These are phyloP conservation scores for Manihot esculenta DNA, from an alignment of 441 rosid species.

Conservation along the genomic window DNA sequence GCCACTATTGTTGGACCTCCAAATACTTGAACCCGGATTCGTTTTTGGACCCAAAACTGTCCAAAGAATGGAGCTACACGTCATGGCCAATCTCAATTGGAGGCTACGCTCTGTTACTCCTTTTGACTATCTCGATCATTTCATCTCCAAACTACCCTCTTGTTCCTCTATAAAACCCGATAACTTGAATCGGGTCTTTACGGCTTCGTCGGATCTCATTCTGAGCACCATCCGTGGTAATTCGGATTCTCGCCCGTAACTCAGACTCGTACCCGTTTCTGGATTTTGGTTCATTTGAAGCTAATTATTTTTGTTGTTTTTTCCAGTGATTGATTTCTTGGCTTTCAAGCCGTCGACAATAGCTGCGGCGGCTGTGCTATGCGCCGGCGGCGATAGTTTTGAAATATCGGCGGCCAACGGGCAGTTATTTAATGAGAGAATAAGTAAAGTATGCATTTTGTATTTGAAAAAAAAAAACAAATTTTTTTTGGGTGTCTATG, in stretches of 20 bases:
- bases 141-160: slow-evolving; percentile 35
- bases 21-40: slow-evolving; percentile 48
- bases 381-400: slow-evolving; percentile 33
- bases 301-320: neutral
- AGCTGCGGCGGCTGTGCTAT: slow-evolving; percentile 53
- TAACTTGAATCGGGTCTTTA: slow-evolving; percentile 25
- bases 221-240: slow-evolving; percentile 51
- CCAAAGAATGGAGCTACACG: slow-evolving; percentile 55
- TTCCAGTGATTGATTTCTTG: slow-evolving; percentile 53
- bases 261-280: neutral
- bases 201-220: slow-evolving; percentile 49
- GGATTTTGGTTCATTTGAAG: neutral
- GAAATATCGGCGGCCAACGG: neutral
- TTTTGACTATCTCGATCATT: slow-evolving; percentile 46
- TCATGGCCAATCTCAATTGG: slow-evolving; percentile 52
- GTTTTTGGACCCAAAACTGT: slow-evolving; percentile 42
- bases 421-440: slow-evolving; percentile 15
- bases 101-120: slow-evolving; percentile 52
- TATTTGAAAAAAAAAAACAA: no score
- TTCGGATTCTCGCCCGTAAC: slow-evolving; percentile 2
- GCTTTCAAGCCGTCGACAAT: slow-evolving; percentile 46
- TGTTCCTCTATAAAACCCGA: slow-evolving; percentile 18
- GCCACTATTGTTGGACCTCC: slow-evolving; percentile 61
- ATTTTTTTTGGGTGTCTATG: neutral
- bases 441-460: slow-evolving; percentile 14